Percentiles rank a stretch among this genome's conserved stretches.
Conservation (phyloP, 163 green algal species). For the Scenedesmus sp. region DNA sequence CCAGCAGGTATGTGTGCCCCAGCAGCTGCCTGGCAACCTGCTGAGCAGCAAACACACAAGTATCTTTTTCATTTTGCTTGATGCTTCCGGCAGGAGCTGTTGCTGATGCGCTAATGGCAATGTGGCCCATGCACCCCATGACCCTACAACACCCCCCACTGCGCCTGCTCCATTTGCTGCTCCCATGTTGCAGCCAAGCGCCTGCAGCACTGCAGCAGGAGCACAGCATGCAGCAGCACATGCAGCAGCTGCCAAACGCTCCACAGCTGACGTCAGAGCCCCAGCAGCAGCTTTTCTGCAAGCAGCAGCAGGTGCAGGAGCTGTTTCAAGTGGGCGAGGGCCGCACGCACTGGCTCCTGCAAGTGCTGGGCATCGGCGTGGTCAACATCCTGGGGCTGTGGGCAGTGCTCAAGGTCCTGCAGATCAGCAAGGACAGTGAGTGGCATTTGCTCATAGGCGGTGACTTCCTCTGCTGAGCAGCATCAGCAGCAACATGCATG, state of each 20-base stretch:
- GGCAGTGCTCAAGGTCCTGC: conserved; percentile 39
- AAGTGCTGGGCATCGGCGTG: conserved; percentile 32
- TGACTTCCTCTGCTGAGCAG: no score
- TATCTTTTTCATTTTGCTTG: no score
- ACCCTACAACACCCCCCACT: no score
- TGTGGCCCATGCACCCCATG: no score
- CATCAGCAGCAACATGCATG: neutral
- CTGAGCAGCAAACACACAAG: no score
- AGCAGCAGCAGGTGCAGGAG: neutral
- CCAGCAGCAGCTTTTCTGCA: neutral
- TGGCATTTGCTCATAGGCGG: neutral
- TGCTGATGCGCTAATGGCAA: no score
- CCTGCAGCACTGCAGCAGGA: conserved; percentile 7
- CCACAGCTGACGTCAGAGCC: neutral
- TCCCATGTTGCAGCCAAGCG: neutral
- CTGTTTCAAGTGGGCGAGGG: conserved; percentile 10
- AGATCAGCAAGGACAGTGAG: conserved; percentile 35
- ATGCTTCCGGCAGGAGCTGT: no score
- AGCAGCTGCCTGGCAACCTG: neutral
- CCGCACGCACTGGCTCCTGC: conserved; percentile 30
- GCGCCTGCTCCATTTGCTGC: neutral
- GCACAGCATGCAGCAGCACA: neutral
- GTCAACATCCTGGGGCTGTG: conserved; percentile 34
- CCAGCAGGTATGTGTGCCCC: neutral
- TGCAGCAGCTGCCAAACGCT: neutral